A percentile compares a stretch with the other conserved stretches of the same genome.
Evolutionary conservation across 2,329 filamentous ascomycete genomes (phyloP).

Genomic region (Cephalotrichum gorgonifer): DNA sequence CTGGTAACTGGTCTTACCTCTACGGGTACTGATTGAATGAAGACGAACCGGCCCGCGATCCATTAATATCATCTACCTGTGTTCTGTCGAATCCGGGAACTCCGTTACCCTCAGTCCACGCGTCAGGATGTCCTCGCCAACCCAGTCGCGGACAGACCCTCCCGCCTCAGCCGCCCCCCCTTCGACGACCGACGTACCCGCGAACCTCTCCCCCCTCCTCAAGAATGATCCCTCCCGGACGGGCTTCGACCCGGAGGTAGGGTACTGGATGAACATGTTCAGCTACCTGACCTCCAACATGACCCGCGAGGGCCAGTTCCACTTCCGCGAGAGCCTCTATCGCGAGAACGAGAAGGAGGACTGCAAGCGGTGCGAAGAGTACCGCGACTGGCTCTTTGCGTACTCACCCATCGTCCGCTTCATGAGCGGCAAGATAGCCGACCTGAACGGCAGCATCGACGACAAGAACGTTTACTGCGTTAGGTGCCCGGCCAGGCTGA

Average conservation of each 20-base stretch:
- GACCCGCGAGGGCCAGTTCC: slow-evolving; percentile 55
- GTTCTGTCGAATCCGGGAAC: too few relatives aligned
- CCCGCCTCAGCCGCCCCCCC: slow-evolving; percentile 3
- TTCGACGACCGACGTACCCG: not conserved
- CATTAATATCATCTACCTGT: too few relatives aligned
- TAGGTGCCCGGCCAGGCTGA: slow-evolving; percentile 56
- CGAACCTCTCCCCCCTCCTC: slow-evolving; percentile 1
- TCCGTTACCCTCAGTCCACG: too few relatives aligned
- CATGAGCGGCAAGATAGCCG: slow-evolving; percentile 68
- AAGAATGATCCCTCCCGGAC: slow-evolving; percentile 49
- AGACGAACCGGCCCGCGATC: too few relatives aligned
- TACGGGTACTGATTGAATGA: too few relatives aligned
- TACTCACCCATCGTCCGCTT: slow-evolving; percentile 84
- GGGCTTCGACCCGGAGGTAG: slow-evolving; percentile 50
- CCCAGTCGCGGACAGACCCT: not conserved
- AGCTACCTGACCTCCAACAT: slow-evolving; percentile 66
- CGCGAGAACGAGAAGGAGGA: slow-evolving; percentile 64
- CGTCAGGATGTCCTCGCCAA: slow-evolving; percentile 2
- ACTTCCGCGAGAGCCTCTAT: slow-evolving; percentile 73
- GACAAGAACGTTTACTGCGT: slow-evolving; percentile 69
- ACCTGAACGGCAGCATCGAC: slow-evolving; percentile 69
- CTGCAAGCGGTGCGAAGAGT: slow-evolving; percentile 69
- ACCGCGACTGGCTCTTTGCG: slow-evolving; percentile 73
- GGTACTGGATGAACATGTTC: slow-evolving; percentile 79
- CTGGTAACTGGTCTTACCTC: too few relatives aligned